Base-by-base conservation (phyloP, 441 rosid species). In the Dalechampia spathulata region DNA sequence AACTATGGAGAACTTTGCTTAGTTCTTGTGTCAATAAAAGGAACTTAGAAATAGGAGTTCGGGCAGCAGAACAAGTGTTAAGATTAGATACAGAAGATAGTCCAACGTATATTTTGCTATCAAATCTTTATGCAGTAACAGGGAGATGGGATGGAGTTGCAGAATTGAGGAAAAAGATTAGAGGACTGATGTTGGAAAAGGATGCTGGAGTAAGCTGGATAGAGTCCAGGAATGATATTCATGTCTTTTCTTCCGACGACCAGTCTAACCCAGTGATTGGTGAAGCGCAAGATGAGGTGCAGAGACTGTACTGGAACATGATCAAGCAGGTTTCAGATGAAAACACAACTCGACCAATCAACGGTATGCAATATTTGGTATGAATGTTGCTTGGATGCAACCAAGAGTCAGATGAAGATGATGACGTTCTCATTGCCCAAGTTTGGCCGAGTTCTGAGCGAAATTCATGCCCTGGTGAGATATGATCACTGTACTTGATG, bases 191-290 rank as follows among this genome's bases (percentile, higher is more conserved):
- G 62, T 49, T 75, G 58, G 76, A 75, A 42, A 88, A 84, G 71
- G 82, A 78, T 71, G 91, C 95, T n/a, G 96, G 87, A 41, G 51
- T 84, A 45, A 91, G 95, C 75, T 87, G 96, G 95, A 81, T 88
- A 45, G 91, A 86, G 69, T 70, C 66, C 45, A 71, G 66, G 64
- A 77, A 78, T 60, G 69, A 60, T 54, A 64, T 82, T 62, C 79
- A 72, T 39, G 72, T 67, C 10, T 81, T 88, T 67, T 66, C 79
- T 49, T 85, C 95, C 2, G 85, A 82, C 23, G 86, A 85, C 66
- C 83, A 80, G 46, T 71, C 65, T 23, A 83, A 78, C 61, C 65
- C 68, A 8, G 49, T 38, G 36, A 49, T 75, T 39, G 61, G 54
- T 52, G 68, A 69, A 66, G 79, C 83, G 56, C 72, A 72, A 69